A percentile compares a stretch with the other conserved stretches of the same genome.
Evolutionary conservation across 257 asterid genomes (phyloP).

Genomic region (Fraxinus anomala): DNA sequence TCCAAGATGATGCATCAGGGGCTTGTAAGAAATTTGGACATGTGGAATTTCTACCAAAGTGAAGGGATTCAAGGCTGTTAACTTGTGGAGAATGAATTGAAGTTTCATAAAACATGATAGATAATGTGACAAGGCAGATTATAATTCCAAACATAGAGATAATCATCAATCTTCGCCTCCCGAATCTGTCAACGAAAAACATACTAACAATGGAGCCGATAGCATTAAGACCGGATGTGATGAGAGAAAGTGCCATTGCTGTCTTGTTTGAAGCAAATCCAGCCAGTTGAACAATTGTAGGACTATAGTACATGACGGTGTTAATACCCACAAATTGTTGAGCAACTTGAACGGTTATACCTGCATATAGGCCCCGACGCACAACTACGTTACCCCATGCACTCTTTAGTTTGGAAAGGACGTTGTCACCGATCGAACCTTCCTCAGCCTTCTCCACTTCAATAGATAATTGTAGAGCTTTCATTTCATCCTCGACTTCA

Average conservation of each 20-base stretch:
- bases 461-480: conserved; percentile 36
- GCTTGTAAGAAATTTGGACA: conserved; percentile 26
- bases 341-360: conserved; percentile 47
- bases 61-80: conserved; percentile 31
- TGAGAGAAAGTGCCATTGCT: conserved; percentile 45
- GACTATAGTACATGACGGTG: conserved; percentile 59
- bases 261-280: conserved; percentile 54
- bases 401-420: conserved; percentile 24
- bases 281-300: conserved; percentile 48
- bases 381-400: conserved; percentile 38
- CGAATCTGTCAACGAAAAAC: conserved; percentile 43
- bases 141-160: conserved; percentile 41
- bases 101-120: conserved; percentile 34
- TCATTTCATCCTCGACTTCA: conserved; percentile 42
- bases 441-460: conserved; percentile 37
- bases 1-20: conserved; percentile 33
- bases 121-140: conserved; percentile 34
- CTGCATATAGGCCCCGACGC: conserved; percentile 51
- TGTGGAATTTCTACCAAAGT: conserved; percentile 47
- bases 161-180: conserved; percentile 48
- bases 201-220: conserved; percentile 45
- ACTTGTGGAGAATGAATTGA: conserved; percentile 37
- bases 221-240: conserved; percentile 49
- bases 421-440: conserved; percentile 11
- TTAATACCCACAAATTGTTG: conserved; percentile 56